A percentile compares a stretch with the other conserved stretches of the same genome.
phyloP scores from a whole-genome alignment of 139 green algal genomes.

The Picochlorum sp. region DNA sequence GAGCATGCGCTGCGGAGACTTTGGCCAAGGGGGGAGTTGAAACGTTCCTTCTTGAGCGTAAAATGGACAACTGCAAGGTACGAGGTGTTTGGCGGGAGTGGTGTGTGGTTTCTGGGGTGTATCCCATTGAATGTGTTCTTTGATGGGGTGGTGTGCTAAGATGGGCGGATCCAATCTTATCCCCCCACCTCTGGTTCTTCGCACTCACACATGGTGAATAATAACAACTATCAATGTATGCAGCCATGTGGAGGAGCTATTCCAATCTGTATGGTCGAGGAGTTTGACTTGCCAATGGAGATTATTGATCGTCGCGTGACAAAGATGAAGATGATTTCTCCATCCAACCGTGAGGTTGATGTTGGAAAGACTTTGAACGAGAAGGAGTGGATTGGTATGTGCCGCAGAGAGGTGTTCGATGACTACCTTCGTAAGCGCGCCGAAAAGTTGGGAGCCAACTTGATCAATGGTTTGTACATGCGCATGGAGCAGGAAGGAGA shows the following conservation, averaged over 20 bases:
- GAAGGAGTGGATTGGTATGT: constrained; percentile 99
- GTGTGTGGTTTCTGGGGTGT: background rate
- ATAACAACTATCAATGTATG: too few species aligned
- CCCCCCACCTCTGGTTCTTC: background rate
- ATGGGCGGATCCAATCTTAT: background rate
- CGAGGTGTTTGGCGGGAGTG: background rate
- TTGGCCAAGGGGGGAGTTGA: constrained; percentile 89
- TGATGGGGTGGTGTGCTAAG: background rate
- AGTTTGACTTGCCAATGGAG: constrained; percentile 92
- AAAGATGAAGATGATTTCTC: constrained; percentile 99
- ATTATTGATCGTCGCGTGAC: constrained; percentile 94
- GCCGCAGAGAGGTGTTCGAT: constrained; percentile 91
- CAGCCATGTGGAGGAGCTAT: constrained; percentile 94
- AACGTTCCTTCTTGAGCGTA: constrained; percentile 94
- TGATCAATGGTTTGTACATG: constrained; percentile 96
- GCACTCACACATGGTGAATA: background rate
- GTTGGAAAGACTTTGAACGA: constrained; percentile 96
- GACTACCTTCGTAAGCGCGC: constrained; percentile 93
- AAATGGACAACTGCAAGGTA: constrained; percentile 98
- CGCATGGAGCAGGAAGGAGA: constrained; percentile 65
- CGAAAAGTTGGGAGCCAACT: constrained; percentile 66
- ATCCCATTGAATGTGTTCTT: background rate
- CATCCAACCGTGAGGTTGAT: constrained; percentile 96
- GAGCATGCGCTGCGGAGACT: constrained; percentile 91
- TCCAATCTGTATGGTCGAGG: constrained; percentile 98